A percentile compares a stretch with the other conserved stretches of the same genome.
phyloP scores from a whole-genome alignment of 179 eudicot species.

The Pouteria campechiana region DNA sequence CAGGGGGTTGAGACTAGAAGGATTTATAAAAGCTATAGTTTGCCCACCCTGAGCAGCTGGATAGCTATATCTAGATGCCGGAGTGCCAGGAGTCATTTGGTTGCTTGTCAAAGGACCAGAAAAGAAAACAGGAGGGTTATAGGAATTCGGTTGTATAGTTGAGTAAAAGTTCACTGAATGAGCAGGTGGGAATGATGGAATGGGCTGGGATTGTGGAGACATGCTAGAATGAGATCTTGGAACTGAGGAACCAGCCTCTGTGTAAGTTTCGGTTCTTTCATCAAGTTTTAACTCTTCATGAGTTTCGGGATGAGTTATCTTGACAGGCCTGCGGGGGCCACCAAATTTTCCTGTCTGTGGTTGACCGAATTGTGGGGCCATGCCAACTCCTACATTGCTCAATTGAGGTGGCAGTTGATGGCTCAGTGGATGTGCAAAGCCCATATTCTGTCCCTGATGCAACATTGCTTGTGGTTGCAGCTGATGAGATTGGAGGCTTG shows the following conservation, averaged over 20 bases:
- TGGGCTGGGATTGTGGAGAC: neutral
- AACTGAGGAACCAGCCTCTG: no score
- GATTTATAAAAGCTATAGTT: slow-evolving; percentile 18
- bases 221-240: neutral
- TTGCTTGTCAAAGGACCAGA: slow-evolving; percentile 23
- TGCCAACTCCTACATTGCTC: neutral
- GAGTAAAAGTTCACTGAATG: neutral
- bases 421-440: neutral
- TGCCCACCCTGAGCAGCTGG: slow-evolving; percentile 29
- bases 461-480: neutral
- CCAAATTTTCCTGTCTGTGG: neutral
- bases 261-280: neutral
- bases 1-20: slow-evolving; percentile 20
- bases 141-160: neutral
- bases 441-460: neutral
- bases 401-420: neutral
- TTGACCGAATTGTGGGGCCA: neutral
- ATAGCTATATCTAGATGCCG: slow-evolving; percentile 30
- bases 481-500: neutral
- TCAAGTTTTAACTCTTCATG: neutral
- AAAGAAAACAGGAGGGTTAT: neutral
- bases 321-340: neutral
- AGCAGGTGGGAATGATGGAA: neutral
- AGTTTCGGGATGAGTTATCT: neutral
- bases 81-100: slow-evolving; percentile 25